phyloP scores from a whole-genome alignment of 148 eudicot genomes.

The Fagopyrum esculentum region DNA sequence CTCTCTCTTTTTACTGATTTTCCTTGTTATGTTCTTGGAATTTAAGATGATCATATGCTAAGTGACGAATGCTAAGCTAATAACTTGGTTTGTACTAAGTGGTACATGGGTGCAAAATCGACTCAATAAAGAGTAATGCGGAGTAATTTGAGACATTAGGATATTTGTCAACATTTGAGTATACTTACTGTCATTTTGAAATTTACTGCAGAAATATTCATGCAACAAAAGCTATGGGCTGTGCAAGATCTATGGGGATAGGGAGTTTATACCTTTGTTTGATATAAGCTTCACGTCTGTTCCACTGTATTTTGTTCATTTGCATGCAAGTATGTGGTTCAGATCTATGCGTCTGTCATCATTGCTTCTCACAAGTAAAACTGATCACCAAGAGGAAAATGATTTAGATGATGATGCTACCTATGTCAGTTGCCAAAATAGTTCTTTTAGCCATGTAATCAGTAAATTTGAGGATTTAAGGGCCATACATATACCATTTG shows the following conservation, averaged over 20 bases:
- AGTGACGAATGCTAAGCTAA: background rate
- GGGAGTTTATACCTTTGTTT: conserved; percentile 42
- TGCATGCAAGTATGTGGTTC: conserved; percentile 38
- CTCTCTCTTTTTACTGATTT: background rate
- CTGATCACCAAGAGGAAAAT: conserved; percentile 11
- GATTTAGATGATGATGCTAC: background rate
- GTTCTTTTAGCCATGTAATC: conserved; percentile 11
- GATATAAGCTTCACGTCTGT: conserved; percentile 43
- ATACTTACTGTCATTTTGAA: background rate
- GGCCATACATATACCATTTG: conserved; percentile 14
- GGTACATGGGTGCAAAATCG: background rate
- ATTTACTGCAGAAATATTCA: conserved; percentile 32
- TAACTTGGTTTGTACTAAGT: background rate
- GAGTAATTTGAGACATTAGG: background rate
- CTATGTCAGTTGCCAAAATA: background rate
- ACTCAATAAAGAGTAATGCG: background rate
- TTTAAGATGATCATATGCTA: background rate
- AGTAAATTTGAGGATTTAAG: conserved; percentile 5
- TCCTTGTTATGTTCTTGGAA: background rate
- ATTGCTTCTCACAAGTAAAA: conserved; percentile 13
- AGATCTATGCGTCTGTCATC: conserved; percentile 32
- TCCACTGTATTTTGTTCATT: conserved; percentile 47
- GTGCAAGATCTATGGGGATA: conserved; percentile 42
- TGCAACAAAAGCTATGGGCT: conserved; percentile 24
- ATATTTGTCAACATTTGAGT: background rate